A percentile compares a stretch with the other conserved stretches of the same genome.
Conservation (phyloP, 1,284 basidiomycete species). For the Rhodotorula sp. region DNA sequence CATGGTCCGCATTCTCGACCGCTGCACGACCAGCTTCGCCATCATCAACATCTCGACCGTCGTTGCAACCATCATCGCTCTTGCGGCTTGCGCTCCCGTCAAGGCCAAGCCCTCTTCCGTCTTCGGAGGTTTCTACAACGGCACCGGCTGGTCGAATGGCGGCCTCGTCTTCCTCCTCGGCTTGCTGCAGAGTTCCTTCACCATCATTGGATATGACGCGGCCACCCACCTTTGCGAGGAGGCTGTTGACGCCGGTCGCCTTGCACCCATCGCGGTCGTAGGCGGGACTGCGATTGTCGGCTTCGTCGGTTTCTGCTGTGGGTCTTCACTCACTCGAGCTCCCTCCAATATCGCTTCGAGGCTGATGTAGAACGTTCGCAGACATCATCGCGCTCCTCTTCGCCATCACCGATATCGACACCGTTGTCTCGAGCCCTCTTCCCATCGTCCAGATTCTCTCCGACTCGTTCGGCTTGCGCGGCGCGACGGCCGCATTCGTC, state of each 20-base stretch:
- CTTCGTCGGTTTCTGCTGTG: slow-evolving; percentile 12
- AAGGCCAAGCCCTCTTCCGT: slow-evolving; percentile 17
- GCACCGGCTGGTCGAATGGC: slow-evolving; percentile 16
- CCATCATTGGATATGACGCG: slow-evolving; percentile 1
- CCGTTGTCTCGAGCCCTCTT: neutral
- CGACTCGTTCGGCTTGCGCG: slow-evolving; percentile 18
- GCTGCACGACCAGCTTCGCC: slow-evolving; percentile 9
- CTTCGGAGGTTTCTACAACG: slow-evolving; percentile 19
- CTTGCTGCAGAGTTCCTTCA: slow-evolving; percentile 7
- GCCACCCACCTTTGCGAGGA: slow-evolving; percentile 27
- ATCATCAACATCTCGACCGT: slow-evolving; percentile 16
- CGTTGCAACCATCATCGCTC: slow-evolving; percentile 23
- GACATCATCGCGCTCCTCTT: slow-evolving; percentile 25
- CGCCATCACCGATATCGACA: slow-evolving; percentile 8
- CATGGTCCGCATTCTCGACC: slow-evolving; percentile 22
- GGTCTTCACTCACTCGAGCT: no score
- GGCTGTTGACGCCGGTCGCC: slow-evolving; percentile 14
- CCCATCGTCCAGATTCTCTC: slow-evolving; percentile 21
- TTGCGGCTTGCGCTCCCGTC: slow-evolving; percentile 21
- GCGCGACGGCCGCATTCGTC: slow-evolving; percentile 18
- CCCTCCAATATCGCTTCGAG: no score
- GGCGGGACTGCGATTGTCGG: slow-evolving; percentile 17
- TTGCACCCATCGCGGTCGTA: slow-evolving; percentile 24
- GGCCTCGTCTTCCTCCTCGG: slow-evolving; percentile 24
- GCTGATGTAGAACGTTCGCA: no score